Conservation (phyloP, 2,329 filamentous ascomycete species). For the Exophiala xenobiotica region DNA sequence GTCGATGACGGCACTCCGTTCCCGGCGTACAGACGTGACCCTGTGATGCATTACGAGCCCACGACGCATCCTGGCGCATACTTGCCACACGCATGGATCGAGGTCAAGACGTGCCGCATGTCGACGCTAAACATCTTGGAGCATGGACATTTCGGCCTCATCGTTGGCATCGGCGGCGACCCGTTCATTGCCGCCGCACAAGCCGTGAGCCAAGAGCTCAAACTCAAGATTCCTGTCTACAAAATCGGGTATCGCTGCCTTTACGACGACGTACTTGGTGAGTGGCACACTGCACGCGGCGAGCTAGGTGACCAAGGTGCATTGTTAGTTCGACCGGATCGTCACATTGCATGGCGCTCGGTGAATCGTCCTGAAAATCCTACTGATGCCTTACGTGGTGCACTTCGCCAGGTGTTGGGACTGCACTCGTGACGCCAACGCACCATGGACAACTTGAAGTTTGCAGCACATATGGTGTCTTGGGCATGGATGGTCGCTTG, state of each 20-base stretch:
- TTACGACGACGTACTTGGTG: constrained; percentile 7
- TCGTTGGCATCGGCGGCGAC: constrained; percentile 9
- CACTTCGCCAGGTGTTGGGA: constrained; percentile 1
- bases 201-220: neutral
- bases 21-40: constrained; percentile 29
- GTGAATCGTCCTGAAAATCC: constrained; percentile 3
- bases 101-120: neutral
- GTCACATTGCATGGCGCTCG: constrained; percentile 9
- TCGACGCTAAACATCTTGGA: constrained; percentile 7
- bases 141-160: constrained; percentile 2
- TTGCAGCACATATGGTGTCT: neutral
- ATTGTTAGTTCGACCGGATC: constrained; percentile 9
- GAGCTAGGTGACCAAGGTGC: constrained; percentile 8
- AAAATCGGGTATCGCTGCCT: constrained; percentile 3
- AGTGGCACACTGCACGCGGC: constrained; percentile 1
- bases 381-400: neutral
- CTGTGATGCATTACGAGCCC: constrained; percentile 36
- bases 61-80: constrained; percentile 48
- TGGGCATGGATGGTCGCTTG: no score
- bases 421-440: no score
- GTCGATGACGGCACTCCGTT: constrained; percentile 1
- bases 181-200: neutral
- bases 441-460: neutral
- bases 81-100: constrained; percentile 34
- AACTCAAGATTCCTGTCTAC: neutral